These are phyloP conservation scores for Eutypa lata DNA, from an alignment of 2,329 filamentous ascomycete genomes.

Conservation along the genomic window DNA sequence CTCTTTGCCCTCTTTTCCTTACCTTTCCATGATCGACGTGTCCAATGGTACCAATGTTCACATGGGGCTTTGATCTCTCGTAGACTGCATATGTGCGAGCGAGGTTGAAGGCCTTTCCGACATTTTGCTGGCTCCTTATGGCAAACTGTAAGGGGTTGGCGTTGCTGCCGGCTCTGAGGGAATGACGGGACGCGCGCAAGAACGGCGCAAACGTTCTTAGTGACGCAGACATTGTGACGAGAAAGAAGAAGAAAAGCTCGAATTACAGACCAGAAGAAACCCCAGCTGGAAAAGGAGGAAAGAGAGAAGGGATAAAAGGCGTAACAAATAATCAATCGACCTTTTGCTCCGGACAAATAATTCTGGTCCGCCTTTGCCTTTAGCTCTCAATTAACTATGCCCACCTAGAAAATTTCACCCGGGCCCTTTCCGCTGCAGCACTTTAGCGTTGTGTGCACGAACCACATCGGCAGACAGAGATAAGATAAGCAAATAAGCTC, in stretches of 20 bases:
- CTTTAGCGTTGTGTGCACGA: not conserved
- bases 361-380: not conserved
- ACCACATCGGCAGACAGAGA: not conserved
- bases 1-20: conserved; percentile 19
- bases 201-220: conserved; percentile 76
- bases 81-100: conserved; percentile 67
- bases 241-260: not conserved
- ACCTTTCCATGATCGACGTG: conserved; percentile 99
- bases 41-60: conserved; percentile 99
- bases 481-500: not conserved
- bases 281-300: conserved; percentile 5
- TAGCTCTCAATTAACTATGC: not conserved
- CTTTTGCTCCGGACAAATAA: no score
- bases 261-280: conserved; percentile 7
- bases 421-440: not conserved
- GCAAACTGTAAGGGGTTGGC: conserved; percentile 75
- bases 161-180: conserved; percentile 65
- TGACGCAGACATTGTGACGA: conserved; percentile 71
- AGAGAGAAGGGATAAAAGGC: conserved; percentile 9
- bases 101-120: conserved; percentile 62
- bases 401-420: not conserved
- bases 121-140: conserved; percentile 56
- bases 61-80: conserved; percentile 91
- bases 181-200: conserved; percentile 75
- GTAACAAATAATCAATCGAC: not conserved